Evolutionary conservation across 1,139 yeast genomes (phyloP).

Genomic region (Candida tunisiensis): DNA sequence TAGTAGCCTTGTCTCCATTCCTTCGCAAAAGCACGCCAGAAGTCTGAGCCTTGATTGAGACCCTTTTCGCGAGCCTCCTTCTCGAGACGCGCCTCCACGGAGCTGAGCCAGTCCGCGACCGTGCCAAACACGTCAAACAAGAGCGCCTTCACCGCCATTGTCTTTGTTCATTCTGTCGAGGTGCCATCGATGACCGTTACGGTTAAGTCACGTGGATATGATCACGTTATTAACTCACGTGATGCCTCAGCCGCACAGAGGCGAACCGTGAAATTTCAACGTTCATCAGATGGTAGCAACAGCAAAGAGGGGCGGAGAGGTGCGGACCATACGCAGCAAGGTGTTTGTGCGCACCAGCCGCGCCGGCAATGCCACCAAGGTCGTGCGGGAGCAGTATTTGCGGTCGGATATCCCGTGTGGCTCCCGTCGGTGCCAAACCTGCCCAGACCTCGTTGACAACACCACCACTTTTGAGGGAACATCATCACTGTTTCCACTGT

Average conservation of each 20-base stretch:
- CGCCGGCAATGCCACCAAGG: constrained; percentile 77
- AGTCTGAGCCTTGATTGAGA: too few relatives aligned
- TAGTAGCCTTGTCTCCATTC: too few relatives aligned
- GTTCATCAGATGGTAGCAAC: too few relatives aligned
- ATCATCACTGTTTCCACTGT: constrained; percentile 26
- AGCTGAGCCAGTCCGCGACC: too few relatives aligned
- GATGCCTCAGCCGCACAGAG: not conserved
- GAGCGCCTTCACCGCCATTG: too few relatives aligned
- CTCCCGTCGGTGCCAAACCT: constrained; percentile 48
- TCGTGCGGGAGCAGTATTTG: constrained; percentile 87
- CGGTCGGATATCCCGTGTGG: constrained; percentile 88
- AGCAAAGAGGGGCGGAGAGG: not conserved
- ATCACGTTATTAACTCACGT: not conserved
- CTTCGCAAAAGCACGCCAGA: too few relatives aligned
- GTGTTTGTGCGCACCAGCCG: constrained; percentile 76
- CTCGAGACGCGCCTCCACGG: too few relatives aligned
- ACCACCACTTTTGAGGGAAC: constrained; percentile 25
- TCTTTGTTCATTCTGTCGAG: too few relatives aligned
- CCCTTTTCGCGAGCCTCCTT: too few relatives aligned
- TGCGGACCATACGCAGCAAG: constrained; percentile 36
- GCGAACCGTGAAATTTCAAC: not conserved
- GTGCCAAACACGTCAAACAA: too few relatives aligned
- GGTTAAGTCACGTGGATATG: too few relatives aligned
- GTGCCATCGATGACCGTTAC: too few relatives aligned
- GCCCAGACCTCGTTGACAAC: constrained; percentile 27